Base-by-base conservation (phyloP, 495 filamentous ascomycete species). In the Xylaria scruposa region DNA sequence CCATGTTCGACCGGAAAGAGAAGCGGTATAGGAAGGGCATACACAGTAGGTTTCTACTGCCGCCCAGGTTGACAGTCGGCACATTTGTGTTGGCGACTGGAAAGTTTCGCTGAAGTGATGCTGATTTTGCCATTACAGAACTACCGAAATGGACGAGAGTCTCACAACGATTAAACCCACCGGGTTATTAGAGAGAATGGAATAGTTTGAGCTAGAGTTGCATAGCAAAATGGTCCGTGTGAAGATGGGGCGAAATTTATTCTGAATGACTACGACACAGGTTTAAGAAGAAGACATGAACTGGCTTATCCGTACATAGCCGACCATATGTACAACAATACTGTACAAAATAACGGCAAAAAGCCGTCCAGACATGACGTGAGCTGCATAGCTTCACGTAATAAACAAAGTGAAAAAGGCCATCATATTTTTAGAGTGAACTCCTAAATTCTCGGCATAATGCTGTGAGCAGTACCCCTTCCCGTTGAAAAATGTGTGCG, bases 141-240 rank as follows among this genome's bases (percentile, higher is more conserved):
- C 81, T 97, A 58, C 95, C 95, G 54, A 98, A 98, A 83, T 98
- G 95, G 95, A 98, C 95, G 69, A 89, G 95, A 85, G 91, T 98
- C 63, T 94, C 92, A 69, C 95, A 98, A 82, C 86, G 95, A 81
- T 75, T 98, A 75, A 98, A 98, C 83, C 95, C 95, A 61, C 95
- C 95, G 61, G 95, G 95, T 77, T 98, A 95, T 81, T 98, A 90
- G 89, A 71, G 71, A 51, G 21, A 40, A 38, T 38, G 24, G 24
- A 3, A 56, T 46, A 12, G 8, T 13, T 51, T 67, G 51, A 19
- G 33, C 36, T 71, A 13, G 19, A 31, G 9, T 49, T 66, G 24
- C 47, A 36, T 54, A 66, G 40, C 47, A n/a, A 49, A 60, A 38
- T 9, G 13, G 51, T n/a, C 31, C 19, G 47, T 54, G 15, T 9